Conservation (phyloP, 208 protist species). For the Leishmania lainsoni region DNA sequence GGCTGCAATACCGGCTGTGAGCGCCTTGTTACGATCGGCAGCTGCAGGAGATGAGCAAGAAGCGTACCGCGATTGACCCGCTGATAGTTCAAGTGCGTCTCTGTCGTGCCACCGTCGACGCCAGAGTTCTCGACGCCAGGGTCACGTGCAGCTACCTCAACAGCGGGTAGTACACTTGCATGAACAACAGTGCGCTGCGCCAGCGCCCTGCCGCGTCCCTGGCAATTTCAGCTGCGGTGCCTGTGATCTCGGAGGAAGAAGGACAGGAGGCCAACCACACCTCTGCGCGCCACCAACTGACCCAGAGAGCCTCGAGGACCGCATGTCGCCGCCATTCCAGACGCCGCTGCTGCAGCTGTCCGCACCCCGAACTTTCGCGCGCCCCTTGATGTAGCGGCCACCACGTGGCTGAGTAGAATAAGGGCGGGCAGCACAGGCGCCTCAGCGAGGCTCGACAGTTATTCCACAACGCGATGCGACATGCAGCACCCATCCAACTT, state of each 20-base stretch:
- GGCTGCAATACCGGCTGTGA: background rate
- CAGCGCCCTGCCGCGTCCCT: conserved; percentile 10
- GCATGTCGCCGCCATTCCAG: background rate
- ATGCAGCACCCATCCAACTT: conserved; percentile 24
- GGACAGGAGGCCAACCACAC: conserved; percentile 1
- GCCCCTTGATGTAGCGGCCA: background rate
- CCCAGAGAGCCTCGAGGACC: conserved; percentile 6
- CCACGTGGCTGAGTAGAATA: background rate
- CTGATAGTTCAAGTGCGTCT: background rate
- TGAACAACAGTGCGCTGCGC: conserved; percentile 14
- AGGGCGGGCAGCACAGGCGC: conserved; percentile 11
- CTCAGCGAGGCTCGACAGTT: conserved; percentile 2
- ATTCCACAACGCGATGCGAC: conserved; percentile 38
- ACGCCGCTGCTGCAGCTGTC: background rate
- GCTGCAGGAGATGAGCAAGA: conserved; percentile 4
- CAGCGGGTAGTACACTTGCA: conserved; percentile 8
- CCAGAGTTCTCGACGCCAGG: background rate
- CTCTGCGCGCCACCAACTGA: conserved; percentile 17
- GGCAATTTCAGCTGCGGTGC: background rate
- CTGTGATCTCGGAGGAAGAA: background rate
- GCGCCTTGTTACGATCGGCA: background rate
- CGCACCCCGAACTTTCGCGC: background rate
- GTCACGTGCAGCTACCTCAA: background rate
- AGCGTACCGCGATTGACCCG: background rate
- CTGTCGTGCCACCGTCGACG: background rate